Evolutionary conservation across 2,329 filamentous ascomycete species (phyloP).

Genomic region (Cladosporium phlei): DNA sequence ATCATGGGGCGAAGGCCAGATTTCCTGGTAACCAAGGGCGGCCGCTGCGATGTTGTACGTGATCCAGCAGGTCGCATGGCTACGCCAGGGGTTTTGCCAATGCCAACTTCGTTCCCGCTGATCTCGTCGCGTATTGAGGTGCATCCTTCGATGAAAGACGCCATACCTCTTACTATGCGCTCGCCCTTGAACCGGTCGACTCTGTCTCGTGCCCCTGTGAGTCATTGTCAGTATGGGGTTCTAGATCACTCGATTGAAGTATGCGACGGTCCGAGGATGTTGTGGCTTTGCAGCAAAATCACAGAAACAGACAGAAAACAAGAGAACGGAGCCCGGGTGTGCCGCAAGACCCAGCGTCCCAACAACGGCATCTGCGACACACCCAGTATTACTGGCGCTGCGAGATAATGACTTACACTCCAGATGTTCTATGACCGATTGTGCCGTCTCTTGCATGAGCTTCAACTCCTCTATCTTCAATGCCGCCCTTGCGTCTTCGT

Average conservation of each 20-base stretch:
- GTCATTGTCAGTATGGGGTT: neutral
- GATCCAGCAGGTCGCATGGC: too few relatives aligned
- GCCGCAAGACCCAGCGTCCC: too few relatives aligned
- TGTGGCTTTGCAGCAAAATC: too few relatives aligned
- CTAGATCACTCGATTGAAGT: too few relatives aligned
- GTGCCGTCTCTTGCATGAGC: conserved; percentile 30
- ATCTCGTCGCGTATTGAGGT: conserved; percentile 2
- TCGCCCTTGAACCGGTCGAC: conserved; percentile 28
- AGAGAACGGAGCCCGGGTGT: too few relatives aligned
- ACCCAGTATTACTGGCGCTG: too few relatives aligned
- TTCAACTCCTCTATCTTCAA: conserved; percentile 20
- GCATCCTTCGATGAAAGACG: conserved; percentile 22
- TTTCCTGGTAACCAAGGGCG: conserved; percentile 15
- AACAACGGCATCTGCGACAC: too few relatives aligned
- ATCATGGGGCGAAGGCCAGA: conserved; percentile 10
- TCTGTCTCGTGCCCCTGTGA: conserved; percentile 29
- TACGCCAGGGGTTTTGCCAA: neutral
- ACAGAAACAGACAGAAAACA: too few relatives aligned
- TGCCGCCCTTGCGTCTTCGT: conserved; percentile 23
- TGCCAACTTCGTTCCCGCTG: conserved; percentile 1
- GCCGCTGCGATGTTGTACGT: conserved; percentile 11
- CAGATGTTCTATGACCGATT: conserved; percentile 32
- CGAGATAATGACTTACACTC: conserved; percentile 10
- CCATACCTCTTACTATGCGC: conserved; percentile 22
- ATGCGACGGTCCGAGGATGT: too few relatives aligned